Evolutionary conservation across 2,329 filamentous ascomycete species (phyloP).

Genomic region (Leptoxyphium fumago): DNA sequence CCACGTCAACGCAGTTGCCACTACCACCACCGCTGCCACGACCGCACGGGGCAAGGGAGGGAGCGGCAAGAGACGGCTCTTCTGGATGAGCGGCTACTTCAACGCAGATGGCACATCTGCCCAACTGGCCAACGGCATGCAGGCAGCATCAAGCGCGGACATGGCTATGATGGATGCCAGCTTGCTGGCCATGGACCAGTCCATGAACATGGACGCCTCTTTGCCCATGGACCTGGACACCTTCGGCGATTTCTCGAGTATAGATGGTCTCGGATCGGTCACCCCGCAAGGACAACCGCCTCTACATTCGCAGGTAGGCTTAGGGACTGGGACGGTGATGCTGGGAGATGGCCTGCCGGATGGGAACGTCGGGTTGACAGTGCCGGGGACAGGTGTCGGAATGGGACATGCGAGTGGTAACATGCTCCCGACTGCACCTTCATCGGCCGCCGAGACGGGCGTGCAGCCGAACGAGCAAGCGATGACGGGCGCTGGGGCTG

Average conservation of each 20-base stretch:
- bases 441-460: background rate
- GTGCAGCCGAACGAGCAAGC: slow-evolving; percentile 3
- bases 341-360: background rate
- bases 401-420: background rate
- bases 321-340: background rate
- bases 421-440: background rate
- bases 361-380: background rate
- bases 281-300: background rate
- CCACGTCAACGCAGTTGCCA: too few relatives aligned
- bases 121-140: background rate
- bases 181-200: background rate
- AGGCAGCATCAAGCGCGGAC: background rate
- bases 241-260: background rate
- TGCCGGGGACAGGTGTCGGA: background rate
- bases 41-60: too few relatives aligned
- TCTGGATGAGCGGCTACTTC: background rate
- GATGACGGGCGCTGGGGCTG: slow-evolving; percentile 35
- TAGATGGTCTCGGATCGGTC: background rate
- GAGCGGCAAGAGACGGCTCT: too few relatives aligned
- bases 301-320: background rate
- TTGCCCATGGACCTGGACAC: background rate
- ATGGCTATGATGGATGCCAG: background rate
- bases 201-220: background rate
- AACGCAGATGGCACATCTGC: background rate
- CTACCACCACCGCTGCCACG: too few relatives aligned